Conservation (phyloP, 2,329 filamentous ascomycete genomes). For the Colletotrichum lindemuthianum region DNA sequence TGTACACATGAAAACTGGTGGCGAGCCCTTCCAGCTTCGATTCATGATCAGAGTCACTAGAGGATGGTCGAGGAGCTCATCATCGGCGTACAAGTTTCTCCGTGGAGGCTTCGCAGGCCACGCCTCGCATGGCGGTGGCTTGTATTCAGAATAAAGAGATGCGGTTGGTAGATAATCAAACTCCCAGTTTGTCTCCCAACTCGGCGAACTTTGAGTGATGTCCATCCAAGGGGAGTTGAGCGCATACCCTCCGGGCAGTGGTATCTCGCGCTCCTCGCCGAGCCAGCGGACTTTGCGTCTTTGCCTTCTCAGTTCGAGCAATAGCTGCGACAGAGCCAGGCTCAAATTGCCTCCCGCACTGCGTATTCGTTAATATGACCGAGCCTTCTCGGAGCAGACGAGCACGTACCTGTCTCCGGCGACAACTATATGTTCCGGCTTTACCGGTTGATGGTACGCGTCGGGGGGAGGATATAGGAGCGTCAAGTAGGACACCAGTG, state of each 20-base stretch:
- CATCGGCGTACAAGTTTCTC: constrained; percentile 63
- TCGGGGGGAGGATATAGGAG: constrained; percentile 77
- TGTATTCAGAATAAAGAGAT: constrained; percentile 41
- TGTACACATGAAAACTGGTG: constrained; percentile 74
- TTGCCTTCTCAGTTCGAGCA: constrained; percentile 69
- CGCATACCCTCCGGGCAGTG: constrained; percentile 73
- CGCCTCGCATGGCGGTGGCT: constrained; percentile 55
- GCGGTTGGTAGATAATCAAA: constrained; percentile 73
- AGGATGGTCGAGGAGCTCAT: constrained; percentile 69
- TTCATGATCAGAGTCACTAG: constrained; percentile 72
- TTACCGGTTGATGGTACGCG: constrained; percentile 73
- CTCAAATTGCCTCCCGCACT: constrained; percentile 79
- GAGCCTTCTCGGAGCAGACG: background rate
- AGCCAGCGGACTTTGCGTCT: constrained; percentile 66
- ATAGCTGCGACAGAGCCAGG: constrained; percentile 72
- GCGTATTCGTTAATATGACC: constrained; percentile 16
- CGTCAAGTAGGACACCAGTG: constrained; percentile 75
- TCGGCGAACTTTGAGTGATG: constrained; percentile 70
- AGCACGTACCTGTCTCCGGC: constrained; percentile 70
- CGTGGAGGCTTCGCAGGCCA: constrained; percentile 69
- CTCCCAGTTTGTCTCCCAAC: constrained; percentile 58
- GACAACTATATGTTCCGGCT: constrained; percentile 74
- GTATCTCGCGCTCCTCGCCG: constrained; percentile 65
- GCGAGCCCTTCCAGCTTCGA: constrained; percentile 67
- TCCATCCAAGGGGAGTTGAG: constrained; percentile 78